These are phyloP conservation scores for Volvox reticuliferus DNA, from an alignment of 139 green algal species.

Conservation along the genomic window DNA sequence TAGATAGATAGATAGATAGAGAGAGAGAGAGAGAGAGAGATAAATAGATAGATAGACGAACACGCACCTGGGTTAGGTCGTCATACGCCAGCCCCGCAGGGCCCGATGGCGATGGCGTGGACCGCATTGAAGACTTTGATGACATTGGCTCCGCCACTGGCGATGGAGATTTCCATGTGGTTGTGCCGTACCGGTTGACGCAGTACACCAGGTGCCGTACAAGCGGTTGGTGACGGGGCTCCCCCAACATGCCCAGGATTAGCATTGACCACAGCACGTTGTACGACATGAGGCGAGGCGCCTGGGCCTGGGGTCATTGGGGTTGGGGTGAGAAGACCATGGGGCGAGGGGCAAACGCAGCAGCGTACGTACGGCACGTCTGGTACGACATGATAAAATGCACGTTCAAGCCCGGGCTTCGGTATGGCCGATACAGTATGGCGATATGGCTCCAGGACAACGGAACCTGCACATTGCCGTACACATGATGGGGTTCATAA, in stretches of 20 bases:
- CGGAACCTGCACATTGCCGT: too few relatives aligned
- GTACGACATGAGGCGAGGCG: not conserved
- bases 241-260: not conserved
- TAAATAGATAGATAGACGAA: too few relatives aligned
- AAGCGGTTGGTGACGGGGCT: not conserved
- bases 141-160: not conserved
- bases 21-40: too few relatives aligned
- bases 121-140: not conserved
- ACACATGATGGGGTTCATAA: too few relatives aligned
- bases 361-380: not conserved
- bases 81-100: not conserved
- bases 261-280: constrained; percentile 19
- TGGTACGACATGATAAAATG: not conserved
- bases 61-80: not conserved
- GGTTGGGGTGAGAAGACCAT: not conserved
- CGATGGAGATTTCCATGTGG: not conserved
- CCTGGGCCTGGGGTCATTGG: not conserved
- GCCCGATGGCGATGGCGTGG: not conserved
- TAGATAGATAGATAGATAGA: too few relatives aligned
- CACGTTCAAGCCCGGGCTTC: too few relatives aligned
- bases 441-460: too few relatives aligned
- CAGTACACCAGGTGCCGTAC: not conserved
- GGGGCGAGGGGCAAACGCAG: not conserved
- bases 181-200: not conserved
- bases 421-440: too few relatives aligned